phyloP scores from a whole-genome alignment of 768 basidiomycete genomes.

The Tylopilus balloui region DNA sequence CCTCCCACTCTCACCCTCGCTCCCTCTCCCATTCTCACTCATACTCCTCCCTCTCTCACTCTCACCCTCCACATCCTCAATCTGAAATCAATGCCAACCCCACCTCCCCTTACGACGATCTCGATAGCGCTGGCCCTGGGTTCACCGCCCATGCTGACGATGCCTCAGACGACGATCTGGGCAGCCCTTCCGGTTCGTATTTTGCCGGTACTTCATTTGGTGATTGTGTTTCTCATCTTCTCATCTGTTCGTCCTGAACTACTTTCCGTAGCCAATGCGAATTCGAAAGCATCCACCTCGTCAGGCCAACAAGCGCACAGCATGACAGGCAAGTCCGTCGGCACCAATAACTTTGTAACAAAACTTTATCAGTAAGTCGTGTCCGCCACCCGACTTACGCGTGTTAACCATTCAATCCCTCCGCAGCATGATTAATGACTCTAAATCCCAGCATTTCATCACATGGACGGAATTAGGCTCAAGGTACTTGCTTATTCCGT shows the following conservation, averaged over 20 bases:
- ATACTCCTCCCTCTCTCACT: slow-evolving; percentile 20
- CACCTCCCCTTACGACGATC: slow-evolving; percentile 50
- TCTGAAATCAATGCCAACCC: slow-evolving; percentile 30
- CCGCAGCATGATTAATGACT: slow-evolving; percentile 78
- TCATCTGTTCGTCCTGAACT: background rate
- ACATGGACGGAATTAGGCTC: slow-evolving; percentile 80
- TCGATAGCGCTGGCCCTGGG: slow-evolving; percentile 42
- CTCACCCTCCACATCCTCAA: slow-evolving; percentile 16
- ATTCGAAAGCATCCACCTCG: slow-evolving; percentile 15
- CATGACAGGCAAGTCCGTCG: slow-evolving; percentile 60
- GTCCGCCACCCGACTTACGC: background rate
- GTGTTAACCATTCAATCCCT: background rate
- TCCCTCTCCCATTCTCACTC: slow-evolving; percentile 17
- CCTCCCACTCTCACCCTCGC: slow-evolving; percentile 19
- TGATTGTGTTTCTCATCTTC: background rate
- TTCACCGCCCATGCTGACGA: slow-evolving; percentile 22
- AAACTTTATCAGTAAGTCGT: slow-evolving; percentile 77
- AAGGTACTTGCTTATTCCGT: slow-evolving; percentile 34
- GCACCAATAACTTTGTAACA: slow-evolving; percentile 78
- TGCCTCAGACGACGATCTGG: slow-evolving; percentile 25
- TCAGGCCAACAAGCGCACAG: slow-evolving; percentile 41
- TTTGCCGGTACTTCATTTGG: slow-evolving; percentile 8
- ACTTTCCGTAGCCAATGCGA: background rate
- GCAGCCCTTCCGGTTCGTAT: slow-evolving; percentile 16
- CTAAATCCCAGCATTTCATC: slow-evolving; percentile 76